phyloP scores from a whole-genome alignment of 2,329 filamentous ascomycete genomes.

The Triangularia setosa region DNA sequence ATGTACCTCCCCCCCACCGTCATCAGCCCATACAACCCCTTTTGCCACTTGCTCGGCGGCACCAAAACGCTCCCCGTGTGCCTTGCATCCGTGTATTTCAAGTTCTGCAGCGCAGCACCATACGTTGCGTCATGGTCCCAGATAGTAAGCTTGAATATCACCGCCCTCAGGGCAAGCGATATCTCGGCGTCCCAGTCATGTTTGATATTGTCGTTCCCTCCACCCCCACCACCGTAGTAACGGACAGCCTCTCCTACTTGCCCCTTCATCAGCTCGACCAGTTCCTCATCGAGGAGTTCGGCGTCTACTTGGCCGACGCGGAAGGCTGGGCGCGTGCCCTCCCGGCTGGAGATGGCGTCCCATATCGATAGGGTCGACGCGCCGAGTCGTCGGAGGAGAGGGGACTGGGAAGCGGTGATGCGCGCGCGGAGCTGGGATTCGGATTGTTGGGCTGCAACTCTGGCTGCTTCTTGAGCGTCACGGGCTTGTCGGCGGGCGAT shows the following conservation, averaged over 20 bases:
- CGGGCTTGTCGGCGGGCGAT: constrained; percentile 74
- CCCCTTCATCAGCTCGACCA: constrained; percentile 76
- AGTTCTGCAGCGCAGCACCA: constrained; percentile 85
- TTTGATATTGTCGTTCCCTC: constrained; percentile 58
- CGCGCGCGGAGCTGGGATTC: constrained; percentile 37
- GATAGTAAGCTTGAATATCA: constrained; percentile 90
- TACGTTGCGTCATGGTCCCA: constrained; percentile 98
- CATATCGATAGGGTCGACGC: constrained; percentile 57
- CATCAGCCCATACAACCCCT: constrained; percentile 75
- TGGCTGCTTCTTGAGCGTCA: constrained; percentile 61
- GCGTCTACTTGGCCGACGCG: constrained; percentile 95
- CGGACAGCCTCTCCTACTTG: constrained; percentile 87
- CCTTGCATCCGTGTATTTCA: constrained; percentile 84
- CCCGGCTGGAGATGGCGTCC: constrained; percentile 67
- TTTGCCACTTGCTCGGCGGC: constrained; percentile 76
- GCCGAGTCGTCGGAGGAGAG: constrained; percentile 54
- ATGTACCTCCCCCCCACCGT: constrained; percentile 85
- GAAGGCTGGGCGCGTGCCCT: constrained; percentile 80
- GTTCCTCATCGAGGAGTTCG: constrained; percentile 88
- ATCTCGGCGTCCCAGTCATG: constrained; percentile 91
- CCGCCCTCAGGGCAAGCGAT: constrained; percentile 66
- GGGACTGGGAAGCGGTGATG: constrained; percentile 51
- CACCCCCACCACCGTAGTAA: constrained; percentile 68
- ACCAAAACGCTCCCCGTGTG: constrained; percentile 44
- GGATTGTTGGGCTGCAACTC: constrained; percentile 43